These are phyloP conservation scores for Leishmania mexicana DNA, from an alignment of 208 protist genomes.

Conservation along the genomic window DNA sequence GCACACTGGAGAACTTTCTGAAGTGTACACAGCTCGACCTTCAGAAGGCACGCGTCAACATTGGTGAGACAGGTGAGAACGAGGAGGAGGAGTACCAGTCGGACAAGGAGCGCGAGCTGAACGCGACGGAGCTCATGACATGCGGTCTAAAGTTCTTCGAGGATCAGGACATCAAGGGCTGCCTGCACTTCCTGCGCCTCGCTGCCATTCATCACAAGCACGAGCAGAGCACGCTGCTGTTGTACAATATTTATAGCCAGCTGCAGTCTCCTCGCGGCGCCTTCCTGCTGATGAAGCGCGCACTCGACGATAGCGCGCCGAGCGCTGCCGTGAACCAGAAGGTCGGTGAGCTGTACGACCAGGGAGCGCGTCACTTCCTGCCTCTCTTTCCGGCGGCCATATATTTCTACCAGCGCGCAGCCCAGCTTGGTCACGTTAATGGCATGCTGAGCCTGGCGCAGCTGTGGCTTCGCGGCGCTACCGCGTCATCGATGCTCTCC, in stretches of 20 bases:
- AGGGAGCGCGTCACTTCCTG: constrained; percentile 81
- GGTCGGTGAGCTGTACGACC: constrained; percentile 86
- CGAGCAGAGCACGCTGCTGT: constrained; percentile 74
- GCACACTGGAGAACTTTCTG: constrained; percentile 71
- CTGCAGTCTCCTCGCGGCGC: constrained; percentile 69
- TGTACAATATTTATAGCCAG: constrained; percentile 86
- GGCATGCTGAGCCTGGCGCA: constrained; percentile 87
- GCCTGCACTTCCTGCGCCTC: constrained; percentile 87
- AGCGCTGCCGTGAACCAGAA: constrained; percentile 74
- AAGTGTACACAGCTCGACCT: constrained; percentile 70
- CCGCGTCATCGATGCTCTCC: constrained; percentile 69
- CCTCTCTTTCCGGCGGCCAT: constrained; percentile 86
- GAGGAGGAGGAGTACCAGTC: constrained; percentile 77
- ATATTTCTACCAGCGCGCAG: constrained; percentile 91
- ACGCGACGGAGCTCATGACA: constrained; percentile 71
- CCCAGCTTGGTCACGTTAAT: constrained; percentile 74
- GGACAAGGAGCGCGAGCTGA: constrained; percentile 74
- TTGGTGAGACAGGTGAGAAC: constrained; percentile 59
- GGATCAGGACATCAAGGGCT: constrained; percentile 59
- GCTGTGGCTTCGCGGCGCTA: constrained; percentile 80
- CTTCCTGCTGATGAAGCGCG: constrained; percentile 75
- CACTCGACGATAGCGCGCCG: constrained; percentile 65
- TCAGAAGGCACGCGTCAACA: constrained; percentile 79
- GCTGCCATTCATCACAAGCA: constrained; percentile 89
- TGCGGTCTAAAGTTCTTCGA: constrained; percentile 69